Base-by-base conservation (phyloP, 2,329 filamentous ascomycete genomes). In the Aspergillus tubingensis region DNA sequence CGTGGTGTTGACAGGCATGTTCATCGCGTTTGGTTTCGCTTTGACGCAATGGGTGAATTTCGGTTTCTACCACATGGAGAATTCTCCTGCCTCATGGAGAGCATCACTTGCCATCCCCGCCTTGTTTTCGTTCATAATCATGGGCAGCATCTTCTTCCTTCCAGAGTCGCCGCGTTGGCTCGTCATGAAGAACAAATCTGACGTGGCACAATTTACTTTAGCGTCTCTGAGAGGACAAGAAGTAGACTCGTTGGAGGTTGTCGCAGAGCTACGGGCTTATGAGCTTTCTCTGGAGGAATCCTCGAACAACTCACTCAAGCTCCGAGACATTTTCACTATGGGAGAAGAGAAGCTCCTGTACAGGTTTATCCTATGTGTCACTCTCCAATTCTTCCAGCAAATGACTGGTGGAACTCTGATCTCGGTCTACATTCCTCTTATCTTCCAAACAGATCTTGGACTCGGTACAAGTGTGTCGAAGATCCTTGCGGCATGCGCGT, bases 301-400 rank as follows among this genome's bases (percentile, higher is more conserved):
- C 63, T 72, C 74, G 72, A 41, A 78, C 80, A 67, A 80, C 78
- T 19, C 75, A 71, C 8, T 83, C 5, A 48, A 27, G 7, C 49
- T 85, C 68, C 65, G 71, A 3, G 82, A 83, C 57, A 76, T 84
- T 32, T 85, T 85, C 73, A 83, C 79, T 62, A 82, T 81, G 76
- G 77, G 75, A 57, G 76, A 80, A 57, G 75, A 83, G 60, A 75
- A 80, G 23, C 76, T 82, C 65, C 75, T 83, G 52, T 80, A 83
- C 69, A 79, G 82, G 32, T 78, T 79, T 6, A 59, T 77, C 8
- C 75, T 83, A 17, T 81, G 77, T 49, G 79, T 81, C 58, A 73
- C 80, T 63, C 80, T 81, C 67, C 80, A 83, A 60, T 76, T 82
- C 69, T 83, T 81, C 68, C 76, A 74, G 48, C 72, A 82, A 54